Evolutionary conservation across 2,329 filamentous ascomycete species (phyloP), one percentile per base, ranked within the genome.

Genomic region (Pseudofabraea citricarpa): DNA sequence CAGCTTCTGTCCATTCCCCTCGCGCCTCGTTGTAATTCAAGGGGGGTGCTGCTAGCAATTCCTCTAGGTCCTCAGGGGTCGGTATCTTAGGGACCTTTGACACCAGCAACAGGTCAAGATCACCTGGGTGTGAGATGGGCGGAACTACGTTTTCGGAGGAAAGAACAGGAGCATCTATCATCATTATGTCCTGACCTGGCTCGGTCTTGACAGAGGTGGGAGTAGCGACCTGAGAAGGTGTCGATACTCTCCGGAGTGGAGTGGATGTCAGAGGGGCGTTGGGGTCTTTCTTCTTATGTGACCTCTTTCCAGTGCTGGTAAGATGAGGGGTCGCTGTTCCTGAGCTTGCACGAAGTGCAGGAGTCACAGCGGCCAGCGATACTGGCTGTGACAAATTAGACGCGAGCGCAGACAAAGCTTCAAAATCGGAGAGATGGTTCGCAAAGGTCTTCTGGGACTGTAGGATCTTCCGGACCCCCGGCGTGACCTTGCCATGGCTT

Each of bases 371-470:
- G 12, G 48, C 40, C 20, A 52, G 40, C 19, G 60, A 57, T 4
- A 63, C 53, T 3, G 62, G 56, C 13, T 67, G 49, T 64, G 63
- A 45, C 58, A 63, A 43, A 68, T 68, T 38, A 64, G 61, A 22
- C 68, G 66, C n/a, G 46, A 73, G 70, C 54, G 45, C 65, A 54
- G 54, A 51, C 42, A 80, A 68, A 7, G 87, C 87, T 54, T 86
- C 75, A 62, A 85, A 88, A 62, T 93, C 87, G 54, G 87, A 85
- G 36, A 91, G 74, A 62, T 91, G 83, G 66, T 93, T 90, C 49
- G 81, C 79, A 63, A 91, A 91, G 3, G 85, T 89, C 68, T 91
- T 89, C 59, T 89, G 85, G 20, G 83, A 88, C 52, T 83, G 80
- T 44, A 93, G 70, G 49, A 93, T 89, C 65, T 83, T 84, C 55